Evolutionary conservation across 495 filamentous ascomycete species (phyloP).

Genomic region (Podospora australis): DNA sequence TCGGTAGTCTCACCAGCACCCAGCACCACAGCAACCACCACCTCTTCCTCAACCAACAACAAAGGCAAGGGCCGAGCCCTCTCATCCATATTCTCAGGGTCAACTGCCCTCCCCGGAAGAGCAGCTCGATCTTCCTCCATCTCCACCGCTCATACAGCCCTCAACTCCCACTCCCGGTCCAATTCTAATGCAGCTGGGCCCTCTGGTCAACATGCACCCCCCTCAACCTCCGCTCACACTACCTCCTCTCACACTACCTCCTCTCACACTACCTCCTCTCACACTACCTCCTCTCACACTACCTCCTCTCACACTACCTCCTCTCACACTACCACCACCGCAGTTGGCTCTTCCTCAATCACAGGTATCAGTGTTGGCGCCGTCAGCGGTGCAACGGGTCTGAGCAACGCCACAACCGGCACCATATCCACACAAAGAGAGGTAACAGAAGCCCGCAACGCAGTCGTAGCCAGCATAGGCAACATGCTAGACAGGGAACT

Average conservation of each 20-base stretch:
- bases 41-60: not conserved
- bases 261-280: not conserved
- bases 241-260: not conserved
- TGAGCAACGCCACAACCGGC: not conserved
- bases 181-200: too few species aligned
- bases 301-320: too few species aligned
- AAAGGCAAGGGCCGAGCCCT: not conserved
- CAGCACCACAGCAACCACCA: conserved; percentile 1
- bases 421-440: conserved; percentile 25
- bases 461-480: conserved; percentile 70
- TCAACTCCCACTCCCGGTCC: too few species aligned
- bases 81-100: not conserved
- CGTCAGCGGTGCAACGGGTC: not conserved
- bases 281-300: too few species aligned
- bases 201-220: too few species aligned
- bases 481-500: conserved; percentile 69
- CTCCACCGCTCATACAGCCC: not conserved
- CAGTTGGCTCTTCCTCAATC: too few species aligned
- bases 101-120: not conserved
- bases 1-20: not conserved
- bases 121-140: not conserved
- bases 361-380: too few species aligned
- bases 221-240: not conserved
- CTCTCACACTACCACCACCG: too few species aligned
- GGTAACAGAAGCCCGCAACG: conserved; percentile 60